Base-by-base conservation (phyloP, 345 rosid species). In the Alliaria petiolata region DNA sequence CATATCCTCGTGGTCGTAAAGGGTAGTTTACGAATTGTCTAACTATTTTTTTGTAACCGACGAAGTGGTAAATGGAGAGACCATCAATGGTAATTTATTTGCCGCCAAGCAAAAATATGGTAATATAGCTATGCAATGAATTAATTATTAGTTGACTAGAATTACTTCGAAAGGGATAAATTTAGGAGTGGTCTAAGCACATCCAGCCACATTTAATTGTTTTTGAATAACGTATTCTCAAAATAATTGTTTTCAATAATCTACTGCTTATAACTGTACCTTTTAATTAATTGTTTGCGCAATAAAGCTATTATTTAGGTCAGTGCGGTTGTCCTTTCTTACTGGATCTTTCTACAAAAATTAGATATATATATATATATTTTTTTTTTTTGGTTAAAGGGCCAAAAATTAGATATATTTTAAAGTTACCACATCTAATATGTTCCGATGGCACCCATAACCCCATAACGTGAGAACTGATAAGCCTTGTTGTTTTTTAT, bases 131-230 rank as follows among this genome's bases (percentile, higher is more conserved):
- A 55, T 65, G 65, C 12, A 13, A 57, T 13, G 14, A 55, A 11
- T 46, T 26, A 56, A 65, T 57, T 60, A 50, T 74, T 67, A 17
- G 72, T 57, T 65, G 77, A 65, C 77, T 47, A 28, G 7, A 54
- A 46, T 65, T 44, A 57, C 65, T 46, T 46, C 42, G 4, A 73
- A 38, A 22, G 25, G 44, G 66, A 73, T 49, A 46, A 50, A 39
- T 65, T 47, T 57, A 56, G 66, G 71, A 73, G 71, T 10, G 30
- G 43, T 47, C 15, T 47, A 38, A 65, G 64, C 34, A 42, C 42
- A 72, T 50, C 43, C 43, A 26, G 3, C 16, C 34, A 51, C 56
- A 51, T 25, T 51, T 51, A 26, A 51, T 51, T 51, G 17, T 51
- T 51, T 51, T 51, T 20, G 7, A 20, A 26, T 47, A 51, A 51